A percentile compares a stretch with the other conserved stretches of the same genome.
phyloP scores from a whole-genome alignment of 164 flowering plant genomes.

The Sedum album region DNA sequence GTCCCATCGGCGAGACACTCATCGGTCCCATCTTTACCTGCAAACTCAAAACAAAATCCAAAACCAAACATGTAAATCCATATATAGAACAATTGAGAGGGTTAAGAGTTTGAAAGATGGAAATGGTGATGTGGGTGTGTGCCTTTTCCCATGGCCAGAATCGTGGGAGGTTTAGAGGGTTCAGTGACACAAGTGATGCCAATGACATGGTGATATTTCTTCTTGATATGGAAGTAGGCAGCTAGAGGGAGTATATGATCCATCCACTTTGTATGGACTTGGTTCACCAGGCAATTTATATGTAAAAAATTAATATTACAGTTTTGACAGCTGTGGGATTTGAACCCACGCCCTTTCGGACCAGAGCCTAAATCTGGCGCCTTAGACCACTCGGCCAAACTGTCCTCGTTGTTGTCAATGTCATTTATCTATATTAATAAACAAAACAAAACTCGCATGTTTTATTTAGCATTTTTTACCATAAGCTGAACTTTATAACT shows the following conservation, averaged over 20 bases:
- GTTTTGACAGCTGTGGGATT: constrained; percentile 87
- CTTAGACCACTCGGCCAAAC: constrained; percentile 88
- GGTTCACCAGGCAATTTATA: neutral
- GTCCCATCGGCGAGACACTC: constrained; percentile 91
- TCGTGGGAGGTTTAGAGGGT: constrained; percentile 30
- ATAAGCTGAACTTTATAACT: no score
- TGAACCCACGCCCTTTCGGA: constrained; percentile 99
- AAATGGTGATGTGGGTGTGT: neutral
- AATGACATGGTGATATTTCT: neutral
- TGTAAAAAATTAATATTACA: no score
- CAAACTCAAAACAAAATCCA: neutral
- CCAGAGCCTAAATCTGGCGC: constrained; percentile 99
- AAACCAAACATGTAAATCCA: neutral
- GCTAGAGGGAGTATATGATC: neutral
- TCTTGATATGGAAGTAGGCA: neutral
- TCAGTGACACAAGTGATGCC: constrained; percentile 3
- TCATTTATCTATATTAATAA: no score
- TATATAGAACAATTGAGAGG: neutral
- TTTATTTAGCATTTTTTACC: no score
- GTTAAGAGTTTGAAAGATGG: neutral
- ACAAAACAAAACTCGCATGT: no score
- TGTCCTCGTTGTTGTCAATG: constrained; percentile 14
- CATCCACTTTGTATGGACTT: constrained; percentile 1
- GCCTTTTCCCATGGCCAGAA: constrained; percentile 74
- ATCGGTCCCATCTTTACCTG: constrained; percentile 80